Base-by-base conservation (phyloP, 805 yeast species). In the Yamadazyma olivae region DNA sequence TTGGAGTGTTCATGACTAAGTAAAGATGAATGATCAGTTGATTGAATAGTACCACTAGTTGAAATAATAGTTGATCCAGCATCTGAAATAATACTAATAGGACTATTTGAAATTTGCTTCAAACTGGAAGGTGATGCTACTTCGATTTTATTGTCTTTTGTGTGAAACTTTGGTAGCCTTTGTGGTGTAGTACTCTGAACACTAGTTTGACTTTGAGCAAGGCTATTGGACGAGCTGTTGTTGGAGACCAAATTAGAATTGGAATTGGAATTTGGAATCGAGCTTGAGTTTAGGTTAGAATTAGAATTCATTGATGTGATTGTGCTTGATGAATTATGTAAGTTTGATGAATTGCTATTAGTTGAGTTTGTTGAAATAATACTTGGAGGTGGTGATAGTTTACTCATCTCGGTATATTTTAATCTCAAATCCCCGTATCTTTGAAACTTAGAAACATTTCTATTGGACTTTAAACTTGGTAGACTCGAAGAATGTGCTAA, bases 61-160 rank as follows among this genome's bases (percentile, higher is more conserved):
- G 63, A 58, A 17, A 56, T 45, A 12, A 56, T 49, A 15, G 61
- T 51, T 4, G 61, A 53, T n/a, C 59, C 53, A 5, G 50, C 41
- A 24, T 52, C 61, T 1, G 63, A 57, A 14, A 45, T 44, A 6
- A 53, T 44, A 30, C 61, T 56, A 4, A 53, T 41, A 2, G 64
- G 64, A 33, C 62, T 57, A 26, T 51, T 51, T 4, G 51, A 41
- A 30, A 33, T 27, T 18, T 39, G 42, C n/a, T 39, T 34, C 9
- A 27, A 25, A 10, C 38, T 36, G 2, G 43, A 36, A 40, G 50
- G 34, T 14, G 30, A 23, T 15, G 39, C 27, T n/a, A 44, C n/a
- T 32, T 46, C 31, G 28, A 38, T 32, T 44, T 40, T 25, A 24
- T 30, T 23, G 34, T 36, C 36, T 36, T 45, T 38, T 14, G 38